These are phyloP conservation scores for Blastobotrys aristatus DNA, from an alignment of 1,139 yeast genomes.

Conservation along the genomic window DNA sequence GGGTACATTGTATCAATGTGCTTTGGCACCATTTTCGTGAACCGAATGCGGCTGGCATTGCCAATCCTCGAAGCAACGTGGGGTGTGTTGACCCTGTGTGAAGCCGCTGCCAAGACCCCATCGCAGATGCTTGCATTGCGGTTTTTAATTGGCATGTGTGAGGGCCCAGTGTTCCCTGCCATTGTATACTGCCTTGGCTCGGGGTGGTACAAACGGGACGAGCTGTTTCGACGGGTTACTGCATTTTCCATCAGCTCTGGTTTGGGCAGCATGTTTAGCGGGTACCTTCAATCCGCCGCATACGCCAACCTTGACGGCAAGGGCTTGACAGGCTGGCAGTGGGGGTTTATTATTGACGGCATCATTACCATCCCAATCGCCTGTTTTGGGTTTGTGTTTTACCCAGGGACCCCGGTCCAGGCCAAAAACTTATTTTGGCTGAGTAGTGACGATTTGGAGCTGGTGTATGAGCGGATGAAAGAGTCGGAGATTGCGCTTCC, in stretches of 20 bases:
- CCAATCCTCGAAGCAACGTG: slow-evolving; percentile 48
- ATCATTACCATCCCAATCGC: slow-evolving; percentile 54
- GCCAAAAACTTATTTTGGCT: slow-evolving; percentile 35
- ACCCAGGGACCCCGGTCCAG: slow-evolving; percentile 63
- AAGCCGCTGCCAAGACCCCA: slow-evolving; percentile 42
- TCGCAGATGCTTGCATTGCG: slow-evolving; percentile 51
- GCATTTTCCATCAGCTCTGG: slow-evolving; percentile 40
- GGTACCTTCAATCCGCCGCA: slow-evolving; percentile 41
- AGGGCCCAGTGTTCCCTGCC: slow-evolving; percentile 58
- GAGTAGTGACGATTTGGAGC: slow-evolving; percentile 24
- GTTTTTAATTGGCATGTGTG: slow-evolving; percentile 54
- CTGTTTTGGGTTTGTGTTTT: slow-evolving; percentile 51
- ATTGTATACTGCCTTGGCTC: slow-evolving; percentile 50
- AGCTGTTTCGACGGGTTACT: slow-evolving; percentile 47
- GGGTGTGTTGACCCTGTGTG: slow-evolving; percentile 51
- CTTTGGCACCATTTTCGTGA: slow-evolving; percentile 35
- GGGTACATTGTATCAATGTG: slow-evolving; percentile 49
- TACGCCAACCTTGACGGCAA: slow-evolving; percentile 39
- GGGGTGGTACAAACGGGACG: slow-evolving; percentile 43
- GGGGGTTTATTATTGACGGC: slow-evolving; percentile 53
- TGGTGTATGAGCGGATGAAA: slow-evolving; percentile 28
- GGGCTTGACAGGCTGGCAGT: slow-evolving; percentile 41
- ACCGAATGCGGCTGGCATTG: slow-evolving; percentile 30
- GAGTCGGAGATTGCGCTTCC: slow-evolving; percentile 33
- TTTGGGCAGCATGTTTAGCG: slow-evolving; percentile 39